Evolutionary conservation across 2,329 filamentous ascomycete genomes (phyloP).

Genomic region (Chaetomiaceae sp.): DNA sequence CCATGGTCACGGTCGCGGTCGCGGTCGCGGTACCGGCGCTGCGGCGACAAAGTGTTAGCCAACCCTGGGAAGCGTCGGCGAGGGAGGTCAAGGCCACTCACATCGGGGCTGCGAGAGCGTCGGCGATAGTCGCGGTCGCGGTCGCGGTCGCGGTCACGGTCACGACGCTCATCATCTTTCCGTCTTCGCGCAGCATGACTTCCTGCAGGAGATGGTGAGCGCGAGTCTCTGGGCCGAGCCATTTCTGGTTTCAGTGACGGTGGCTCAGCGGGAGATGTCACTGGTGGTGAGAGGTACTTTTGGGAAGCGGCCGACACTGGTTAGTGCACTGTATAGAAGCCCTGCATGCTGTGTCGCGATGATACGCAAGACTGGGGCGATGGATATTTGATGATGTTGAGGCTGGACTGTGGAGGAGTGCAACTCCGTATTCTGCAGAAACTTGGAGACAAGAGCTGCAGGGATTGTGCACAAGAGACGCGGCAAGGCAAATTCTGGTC

Average conservation of each 20-base stretch:
- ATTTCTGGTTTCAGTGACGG: conserved; percentile 39
- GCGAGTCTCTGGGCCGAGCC: conserved; percentile 62
- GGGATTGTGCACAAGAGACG: conserved; percentile 1
- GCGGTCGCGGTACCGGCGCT: conserved; percentile 53
- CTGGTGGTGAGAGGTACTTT: conserved; percentile 32
- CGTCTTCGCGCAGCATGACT: conserved; percentile 71
- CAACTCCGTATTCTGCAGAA: conserved; percentile 3
- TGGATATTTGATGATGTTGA: neutral
- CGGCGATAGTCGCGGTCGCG: conserved; percentile 47
- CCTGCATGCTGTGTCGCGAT: conserved; percentile 8
- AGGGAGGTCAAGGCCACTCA: conserved; percentile 38
- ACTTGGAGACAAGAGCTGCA: neutral
- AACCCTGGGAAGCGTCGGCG: conserved; percentile 23
- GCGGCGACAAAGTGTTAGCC: conserved; percentile 38
- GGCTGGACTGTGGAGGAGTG: conserved; percentile 1
- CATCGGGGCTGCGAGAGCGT: conserved; percentile 60
- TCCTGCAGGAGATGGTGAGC: conserved; percentile 94
- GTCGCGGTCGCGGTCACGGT: conserved; percentile 46
- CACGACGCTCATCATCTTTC: conserved; percentile 56
- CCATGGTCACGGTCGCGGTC: conserved; percentile 37
- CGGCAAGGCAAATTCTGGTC: neutral
- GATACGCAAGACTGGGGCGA: neutral
- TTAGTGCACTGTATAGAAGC: conserved; percentile 13
- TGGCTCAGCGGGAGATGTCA: conserved; percentile 29
- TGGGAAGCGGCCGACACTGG: conserved; percentile 10